Conservation (phyloP, 306 rosid species). For the Gastrolobium bilobum region DNA sequence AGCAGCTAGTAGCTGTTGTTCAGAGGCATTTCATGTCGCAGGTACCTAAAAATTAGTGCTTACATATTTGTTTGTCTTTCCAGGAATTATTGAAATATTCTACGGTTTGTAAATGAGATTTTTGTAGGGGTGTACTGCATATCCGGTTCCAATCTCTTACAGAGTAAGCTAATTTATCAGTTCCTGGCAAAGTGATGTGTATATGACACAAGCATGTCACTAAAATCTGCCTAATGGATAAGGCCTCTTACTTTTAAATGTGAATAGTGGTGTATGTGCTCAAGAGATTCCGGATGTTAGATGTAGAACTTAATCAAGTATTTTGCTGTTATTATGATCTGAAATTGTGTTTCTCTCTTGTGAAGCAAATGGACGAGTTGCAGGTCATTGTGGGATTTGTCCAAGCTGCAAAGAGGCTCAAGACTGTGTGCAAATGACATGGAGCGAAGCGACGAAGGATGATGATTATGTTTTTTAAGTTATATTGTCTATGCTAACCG, state of each 20-base stretch:
- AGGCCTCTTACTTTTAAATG: conserved; percentile 1
- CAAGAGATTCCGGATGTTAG: background rate
- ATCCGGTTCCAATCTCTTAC: conserved; percentile 1
- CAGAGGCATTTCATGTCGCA: conserved; percentile 99
- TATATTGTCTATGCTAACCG: conserved; percentile 71
- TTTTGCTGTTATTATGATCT: conserved; percentile 25
- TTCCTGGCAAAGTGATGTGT: background rate
- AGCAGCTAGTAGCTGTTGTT: conserved; percentile 89
- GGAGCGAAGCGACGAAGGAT: conserved; percentile 33
- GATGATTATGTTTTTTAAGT: conserved; percentile 42
- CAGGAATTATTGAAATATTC: background rate
- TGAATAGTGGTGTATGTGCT: background rate
- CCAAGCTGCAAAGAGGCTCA: conserved; percentile 90
- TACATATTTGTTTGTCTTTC: conserved; percentile 12
- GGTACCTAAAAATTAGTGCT: conserved; percentile 57
- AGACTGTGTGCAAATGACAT: conserved; percentile 91
- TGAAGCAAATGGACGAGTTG: conserved; percentile 97
- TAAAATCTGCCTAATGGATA: background rate
- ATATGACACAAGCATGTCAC: conserved; percentile 3
- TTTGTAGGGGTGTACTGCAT: conserved; percentile 21
- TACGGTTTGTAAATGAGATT: background rate
- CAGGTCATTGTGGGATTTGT: conserved; percentile 96
- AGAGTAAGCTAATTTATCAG: background rate
- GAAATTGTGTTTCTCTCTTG: conserved; percentile 31
- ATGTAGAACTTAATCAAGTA: conserved; percentile 12